These are phyloP conservation scores for Mycena epipterygia DNA, from an alignment of 768 basidiomycete species.

Conservation along the genomic window DNA sequence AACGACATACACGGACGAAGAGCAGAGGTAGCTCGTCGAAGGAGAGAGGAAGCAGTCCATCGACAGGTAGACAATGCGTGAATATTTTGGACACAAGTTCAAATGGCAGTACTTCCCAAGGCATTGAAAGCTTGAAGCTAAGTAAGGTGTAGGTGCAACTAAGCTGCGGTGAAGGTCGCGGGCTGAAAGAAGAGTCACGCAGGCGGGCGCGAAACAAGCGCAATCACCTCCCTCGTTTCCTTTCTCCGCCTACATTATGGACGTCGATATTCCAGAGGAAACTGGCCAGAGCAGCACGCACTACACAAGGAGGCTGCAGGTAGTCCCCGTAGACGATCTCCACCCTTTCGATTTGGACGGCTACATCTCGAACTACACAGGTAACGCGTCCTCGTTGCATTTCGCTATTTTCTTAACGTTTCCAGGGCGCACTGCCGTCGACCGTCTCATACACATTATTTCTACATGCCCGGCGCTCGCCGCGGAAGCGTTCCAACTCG, in stretches of 20 bases:
- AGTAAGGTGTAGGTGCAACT: no score
- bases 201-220: no score
- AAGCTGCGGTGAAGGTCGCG: no score
- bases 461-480: slow-evolving; percentile 76
- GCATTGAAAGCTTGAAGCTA: no score
- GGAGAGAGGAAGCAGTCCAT: not conserved
- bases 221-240: not conserved
- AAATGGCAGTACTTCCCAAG: not conserved
- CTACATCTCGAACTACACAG: slow-evolving; percentile 83
- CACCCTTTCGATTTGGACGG: slow-evolving; percentile 92
- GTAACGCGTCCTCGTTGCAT: slow-evolving; percentile 55
- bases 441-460: slow-evolving; percentile 80
- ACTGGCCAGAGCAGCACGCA: slow-evolving; percentile 40
- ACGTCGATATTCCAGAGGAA: slow-evolving; percentile 52
- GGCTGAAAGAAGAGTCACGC: no score
- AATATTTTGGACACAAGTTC: not conserved
- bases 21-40: not conserved
- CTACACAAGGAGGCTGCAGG: slow-evolving; percentile 39
- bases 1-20: not conserved
- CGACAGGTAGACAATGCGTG: not conserved
- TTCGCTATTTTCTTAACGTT: slow-evolving; percentile 6
- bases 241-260: slow-evolving; percentile 47
- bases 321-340: slow-evolving; percentile 75
- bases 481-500: slow-evolving; percentile 77
- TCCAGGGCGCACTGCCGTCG: slow-evolving; percentile 81